A percentile compares a stretch with the other conserved stretches of the same genome.
phyloP scores from a whole-genome alignment of 768 basidiomycete species.

The Lyophyllum decastes region DNA sequence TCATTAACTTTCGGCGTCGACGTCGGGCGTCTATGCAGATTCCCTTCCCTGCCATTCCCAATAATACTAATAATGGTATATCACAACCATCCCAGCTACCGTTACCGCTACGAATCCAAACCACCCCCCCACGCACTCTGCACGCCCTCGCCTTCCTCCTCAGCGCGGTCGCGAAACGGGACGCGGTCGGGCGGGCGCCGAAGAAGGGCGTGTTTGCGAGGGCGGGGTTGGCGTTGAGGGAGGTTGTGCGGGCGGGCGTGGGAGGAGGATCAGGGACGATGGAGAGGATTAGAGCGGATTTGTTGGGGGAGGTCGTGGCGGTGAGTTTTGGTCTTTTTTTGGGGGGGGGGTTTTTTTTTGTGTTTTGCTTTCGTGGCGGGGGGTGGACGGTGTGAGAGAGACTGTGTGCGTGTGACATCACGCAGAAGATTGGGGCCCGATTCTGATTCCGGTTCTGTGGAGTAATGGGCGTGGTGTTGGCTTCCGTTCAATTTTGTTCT shows the following conservation, averaged over 20 bases:
- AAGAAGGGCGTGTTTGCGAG: constrained; percentile 69
- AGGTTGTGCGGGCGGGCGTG: constrained; percentile 21
- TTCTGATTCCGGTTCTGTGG: no score
- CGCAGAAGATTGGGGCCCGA: no score
- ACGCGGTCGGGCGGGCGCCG: constrained; percentile 73
- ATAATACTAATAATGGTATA: no score
- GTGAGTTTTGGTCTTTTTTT: constrained; percentile 37
- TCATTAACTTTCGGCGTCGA: no score
- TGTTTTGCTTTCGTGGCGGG: no score
- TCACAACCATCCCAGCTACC: no score
- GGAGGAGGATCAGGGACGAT: constrained; percentile 32
- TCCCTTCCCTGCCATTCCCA: constrained; percentile 27
- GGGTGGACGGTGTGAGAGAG: no score
- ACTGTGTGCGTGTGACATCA: no score
- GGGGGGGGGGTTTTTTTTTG: no score
- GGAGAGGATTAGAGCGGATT: constrained; percentile 67
- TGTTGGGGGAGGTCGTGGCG: constrained; percentile 68
- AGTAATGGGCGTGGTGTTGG: no score
- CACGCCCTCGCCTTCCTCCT: constrained; percentile 69
- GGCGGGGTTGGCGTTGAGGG: constrained; percentile 58
- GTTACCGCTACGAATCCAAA: constrained; percentile 52
- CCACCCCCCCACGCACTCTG: constrained; percentile 68
- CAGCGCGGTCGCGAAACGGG: constrained; percentile 66
- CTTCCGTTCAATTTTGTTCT: no score
- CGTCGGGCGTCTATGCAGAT: no score